Conservation (phyloP, 2,329 filamentous ascomycete genomes). For the Phialophora tarda region DNA sequence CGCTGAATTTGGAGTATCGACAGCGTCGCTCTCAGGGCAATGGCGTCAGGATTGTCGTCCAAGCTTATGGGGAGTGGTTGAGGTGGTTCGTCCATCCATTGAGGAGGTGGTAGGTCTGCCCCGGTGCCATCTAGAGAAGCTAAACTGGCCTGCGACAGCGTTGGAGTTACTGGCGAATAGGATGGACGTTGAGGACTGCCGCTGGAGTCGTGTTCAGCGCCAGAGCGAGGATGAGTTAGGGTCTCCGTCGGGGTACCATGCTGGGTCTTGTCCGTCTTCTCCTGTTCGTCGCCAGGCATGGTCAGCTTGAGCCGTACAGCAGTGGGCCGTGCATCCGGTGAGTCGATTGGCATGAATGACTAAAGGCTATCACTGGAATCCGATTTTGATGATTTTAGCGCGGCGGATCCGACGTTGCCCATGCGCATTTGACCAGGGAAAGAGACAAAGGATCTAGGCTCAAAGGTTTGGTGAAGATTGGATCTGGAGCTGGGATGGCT, state of each 20-base stretch:
- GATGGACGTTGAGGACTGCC: slow-evolving; percentile 48
- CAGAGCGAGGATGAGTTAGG: not conserved
- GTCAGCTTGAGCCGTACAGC: slow-evolving; percentile 22
- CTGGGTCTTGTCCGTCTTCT: slow-evolving; percentile 1
- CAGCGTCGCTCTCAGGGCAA: slow-evolving; percentile 84
- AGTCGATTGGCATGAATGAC: not conserved
- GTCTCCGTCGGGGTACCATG: not conserved
- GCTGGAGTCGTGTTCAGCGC: slow-evolving; percentile 31
- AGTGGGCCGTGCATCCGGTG: not conserved
- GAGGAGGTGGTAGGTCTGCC: slow-evolving; percentile 24
- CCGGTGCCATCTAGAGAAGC: slow-evolving; percentile 24
- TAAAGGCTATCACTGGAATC: not conserved
- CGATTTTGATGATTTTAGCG: not conserved
- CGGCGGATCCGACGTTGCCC: not conserved
- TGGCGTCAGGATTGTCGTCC: slow-evolving; percentile 76
- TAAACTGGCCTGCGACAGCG: slow-evolving; percentile 44
- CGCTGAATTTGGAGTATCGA: slow-evolving; percentile 86
- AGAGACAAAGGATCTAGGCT: not conserved
- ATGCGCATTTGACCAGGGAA: not conserved
- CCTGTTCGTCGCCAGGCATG: slow-evolving; percentile 26
- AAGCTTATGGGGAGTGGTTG: slow-evolving; percentile 54
- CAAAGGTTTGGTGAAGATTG: not conserved
- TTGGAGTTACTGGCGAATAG: slow-evolving; percentile 56
- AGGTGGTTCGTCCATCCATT: slow-evolving; percentile 42
- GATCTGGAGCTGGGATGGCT: slow-evolving; percentile 1